phyloP scores from a whole-genome alignment of 257 asterid species.

The Fraxinus excelsior region DNA sequence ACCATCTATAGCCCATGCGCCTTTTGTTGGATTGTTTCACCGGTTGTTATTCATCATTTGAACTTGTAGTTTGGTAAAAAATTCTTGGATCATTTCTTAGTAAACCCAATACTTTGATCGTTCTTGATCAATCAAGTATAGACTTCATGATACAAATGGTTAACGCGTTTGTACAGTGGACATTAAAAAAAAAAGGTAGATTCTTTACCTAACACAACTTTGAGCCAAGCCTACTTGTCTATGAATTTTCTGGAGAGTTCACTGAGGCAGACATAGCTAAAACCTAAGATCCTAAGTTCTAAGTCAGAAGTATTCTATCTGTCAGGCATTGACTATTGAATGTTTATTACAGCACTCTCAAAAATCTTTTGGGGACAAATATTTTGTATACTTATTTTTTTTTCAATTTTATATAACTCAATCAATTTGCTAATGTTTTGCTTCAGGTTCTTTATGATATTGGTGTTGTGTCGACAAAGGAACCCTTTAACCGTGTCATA shows the following conservation, averaged over 20 bases:
- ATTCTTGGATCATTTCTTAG: slow-evolving; percentile 16
- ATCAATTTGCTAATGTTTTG: slow-evolving; percentile 17
- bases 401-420: neutral
- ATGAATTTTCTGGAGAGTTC: neutral
- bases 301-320: neutral
- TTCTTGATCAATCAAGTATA: neutral
- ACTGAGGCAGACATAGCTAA: neutral
- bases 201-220: neutral
- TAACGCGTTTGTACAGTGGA: neutral
- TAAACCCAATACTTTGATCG: slow-evolving; percentile 7
- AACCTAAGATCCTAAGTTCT: neutral
- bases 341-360: neutral
- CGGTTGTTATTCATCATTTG: neutral
- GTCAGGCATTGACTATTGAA: neutral
- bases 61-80: slow-evolving; percentile 10
- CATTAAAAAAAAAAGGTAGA: neutral
- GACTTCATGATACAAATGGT: neutral
- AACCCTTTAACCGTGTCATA: slow-evolving; percentile 96
- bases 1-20: neutral
- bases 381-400: slow-evolving; percentile 1
- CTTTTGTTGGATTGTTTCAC: slow-evolving; percentile 7
- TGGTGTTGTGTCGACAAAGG: slow-evolving; percentile 84
- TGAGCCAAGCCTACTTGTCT: slow-evolving; percentile 1
- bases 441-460: slow-evolving; percentile 93
- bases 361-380: neutral